Conservation (phyloP, 2,329 filamentous ascomycete species). For the Arachnopeziza araneosa region DNA sequence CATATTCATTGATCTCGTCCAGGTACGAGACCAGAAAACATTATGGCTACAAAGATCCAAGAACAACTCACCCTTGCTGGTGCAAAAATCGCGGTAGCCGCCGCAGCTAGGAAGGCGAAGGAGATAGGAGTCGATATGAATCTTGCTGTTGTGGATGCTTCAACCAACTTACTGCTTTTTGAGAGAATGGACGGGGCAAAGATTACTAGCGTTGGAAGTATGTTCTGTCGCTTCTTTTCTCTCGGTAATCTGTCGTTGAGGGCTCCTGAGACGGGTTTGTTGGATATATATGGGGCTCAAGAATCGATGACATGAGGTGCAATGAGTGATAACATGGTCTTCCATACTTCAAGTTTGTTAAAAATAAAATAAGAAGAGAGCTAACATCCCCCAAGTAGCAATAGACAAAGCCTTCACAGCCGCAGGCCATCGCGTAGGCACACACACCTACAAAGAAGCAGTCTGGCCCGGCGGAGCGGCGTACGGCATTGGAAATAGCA, state of each 20-base stretch:
- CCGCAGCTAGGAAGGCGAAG: conserved; percentile 20
- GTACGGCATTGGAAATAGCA: conserved; percentile 46
- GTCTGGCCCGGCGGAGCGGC: conserved; percentile 48
- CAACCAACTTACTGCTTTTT: conserved; percentile 24
- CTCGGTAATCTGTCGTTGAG: neutral
- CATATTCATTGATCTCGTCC: no score
- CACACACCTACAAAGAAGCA: conserved; percentile 45
- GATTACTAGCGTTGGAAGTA: conserved; percentile 21
- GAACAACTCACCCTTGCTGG: conserved; percentile 23
- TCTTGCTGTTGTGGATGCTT: conserved; percentile 27
- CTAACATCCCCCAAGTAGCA: conserved; percentile 11
- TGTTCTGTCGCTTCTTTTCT: neutral
- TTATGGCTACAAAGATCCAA: conserved; percentile 19
- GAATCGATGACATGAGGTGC: no score
- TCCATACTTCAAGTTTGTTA: no score
- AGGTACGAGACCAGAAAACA: neutral
- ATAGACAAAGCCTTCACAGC: conserved; percentile 49
- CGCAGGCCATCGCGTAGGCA: conserved; percentile 47
- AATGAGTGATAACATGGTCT: no score
- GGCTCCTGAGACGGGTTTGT: neutral
- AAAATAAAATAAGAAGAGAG: neutral
- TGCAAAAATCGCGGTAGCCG: conserved; percentile 24
- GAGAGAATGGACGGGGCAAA: conserved; percentile 24
- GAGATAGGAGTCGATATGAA: conserved; percentile 25
- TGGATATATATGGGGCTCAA: neutral